Evolutionary conservation across 352 stramenopile genomes (phyloP).

Genomic region (Pythium volutum): DNA sequence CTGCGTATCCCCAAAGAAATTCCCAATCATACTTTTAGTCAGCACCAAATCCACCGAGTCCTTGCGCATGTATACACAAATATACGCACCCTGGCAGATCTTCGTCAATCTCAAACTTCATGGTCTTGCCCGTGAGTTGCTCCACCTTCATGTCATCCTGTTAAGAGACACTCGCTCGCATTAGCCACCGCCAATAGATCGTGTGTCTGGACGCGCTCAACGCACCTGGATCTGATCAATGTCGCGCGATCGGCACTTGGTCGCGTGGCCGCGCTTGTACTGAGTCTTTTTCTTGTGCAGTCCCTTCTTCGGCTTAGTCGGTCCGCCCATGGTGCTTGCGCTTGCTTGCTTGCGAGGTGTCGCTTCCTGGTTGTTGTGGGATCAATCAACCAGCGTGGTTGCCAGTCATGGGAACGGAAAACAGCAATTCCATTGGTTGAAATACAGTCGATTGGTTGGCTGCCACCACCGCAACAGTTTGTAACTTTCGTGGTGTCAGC

Average conservation of each 20-base stretch:
- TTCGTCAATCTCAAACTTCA: conserved; percentile 78
- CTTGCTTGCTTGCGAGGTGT: conserved; percentile 8
- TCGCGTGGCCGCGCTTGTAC: conserved; percentile 83
- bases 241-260: conserved; percentile 75
- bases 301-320: conserved; percentile 57
- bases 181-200: not conserved
- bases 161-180: not conserved
- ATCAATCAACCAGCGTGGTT: conserved; percentile 21
- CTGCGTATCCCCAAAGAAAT: conserved; percentile 23
- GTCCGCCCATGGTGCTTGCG: conserved; percentile 37
- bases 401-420: conserved; percentile 21
- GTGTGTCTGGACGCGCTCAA: not conserved
- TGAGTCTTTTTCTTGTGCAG: conserved; percentile 84
- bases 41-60: not conserved
- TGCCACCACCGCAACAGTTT: conserved; percentile 5
- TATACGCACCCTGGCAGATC: conserved; percentile 70
- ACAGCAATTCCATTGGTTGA: conserved; percentile 24
- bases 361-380: conserved; percentile 15
- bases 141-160: conserved; percentile 76
- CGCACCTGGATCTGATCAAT: conserved; percentile 82
- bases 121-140: conserved; percentile 49
- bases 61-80: not conserved
- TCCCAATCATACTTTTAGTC: not conserved
- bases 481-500: not conserved
- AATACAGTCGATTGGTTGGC: conserved; percentile 18